Percentiles rank a stretch among this genome's conserved stretches.
phyloP scores from a whole-genome alignment of 1,139 yeast species.

The Kodamaea anthophila region DNA sequence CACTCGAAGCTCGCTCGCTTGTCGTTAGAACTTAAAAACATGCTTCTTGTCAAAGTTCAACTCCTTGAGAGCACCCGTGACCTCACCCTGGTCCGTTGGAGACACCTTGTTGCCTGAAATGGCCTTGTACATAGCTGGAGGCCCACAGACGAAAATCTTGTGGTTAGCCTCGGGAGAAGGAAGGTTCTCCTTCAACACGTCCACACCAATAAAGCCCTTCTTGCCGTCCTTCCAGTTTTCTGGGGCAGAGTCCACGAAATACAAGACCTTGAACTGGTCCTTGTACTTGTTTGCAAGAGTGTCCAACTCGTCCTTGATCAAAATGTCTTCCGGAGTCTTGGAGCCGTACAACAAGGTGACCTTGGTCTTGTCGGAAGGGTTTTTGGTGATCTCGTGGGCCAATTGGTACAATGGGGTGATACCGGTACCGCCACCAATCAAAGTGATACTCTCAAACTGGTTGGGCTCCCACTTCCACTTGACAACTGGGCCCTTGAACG shows the following conservation, averaged over 20 bases:
- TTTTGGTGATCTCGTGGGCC: slow-evolving; percentile 58
- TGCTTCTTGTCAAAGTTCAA: slow-evolving; percentile 83
- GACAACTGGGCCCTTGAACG: slow-evolving; percentile 91
- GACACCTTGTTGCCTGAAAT: slow-evolving; percentile 76
- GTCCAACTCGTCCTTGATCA: slow-evolving; percentile 73
- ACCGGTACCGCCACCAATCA: slow-evolving; percentile 96
- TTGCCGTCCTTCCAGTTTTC: slow-evolving; percentile 40
- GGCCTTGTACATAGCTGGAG: slow-evolving; percentile 23
- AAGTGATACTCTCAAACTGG: slow-evolving; percentile 69
- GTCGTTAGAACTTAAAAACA: slow-evolving; percentile 86
- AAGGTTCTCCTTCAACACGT: slow-evolving; percentile 46
- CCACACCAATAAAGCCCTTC: slow-evolving; percentile 38
- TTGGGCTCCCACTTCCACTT: slow-evolving; percentile 93
- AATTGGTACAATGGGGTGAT: slow-evolving; percentile 92
- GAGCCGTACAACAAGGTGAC: slow-evolving; percentile 76
- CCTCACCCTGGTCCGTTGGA: slow-evolving; percentile 92
- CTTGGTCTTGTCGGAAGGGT: slow-evolving; percentile 83
- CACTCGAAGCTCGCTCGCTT: too few species aligned
- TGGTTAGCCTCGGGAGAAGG: slow-evolving; percentile 65
- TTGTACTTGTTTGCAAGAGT: slow-evolving; percentile 57
- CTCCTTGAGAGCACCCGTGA: slow-evolving; percentile 80
- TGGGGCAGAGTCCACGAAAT: slow-evolving; percentile 70
- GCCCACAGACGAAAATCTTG: slow-evolving; percentile 79
- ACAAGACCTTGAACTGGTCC: slow-evolving; percentile 68
- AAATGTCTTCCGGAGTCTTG: slow-evolving; percentile 67